Conservation (phyloP, 495 filamentous ascomycete genomes). For the Echria macrotheca region DNA sequence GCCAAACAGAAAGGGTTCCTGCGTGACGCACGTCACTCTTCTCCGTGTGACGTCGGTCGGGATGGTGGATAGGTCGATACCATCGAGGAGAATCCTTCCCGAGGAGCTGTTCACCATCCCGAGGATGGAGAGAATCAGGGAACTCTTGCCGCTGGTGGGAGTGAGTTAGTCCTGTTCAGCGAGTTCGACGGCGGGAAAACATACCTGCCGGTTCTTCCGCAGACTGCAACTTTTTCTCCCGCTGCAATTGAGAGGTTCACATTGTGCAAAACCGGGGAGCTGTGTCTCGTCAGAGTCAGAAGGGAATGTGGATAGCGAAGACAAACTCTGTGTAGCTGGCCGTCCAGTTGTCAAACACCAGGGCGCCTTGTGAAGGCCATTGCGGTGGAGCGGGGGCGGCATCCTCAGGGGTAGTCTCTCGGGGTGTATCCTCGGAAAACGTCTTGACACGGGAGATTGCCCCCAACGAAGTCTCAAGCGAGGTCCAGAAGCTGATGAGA, state of each 20-base stretch:
- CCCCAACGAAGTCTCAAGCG: slow-evolving; percentile 5
- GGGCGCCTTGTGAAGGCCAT: background rate
- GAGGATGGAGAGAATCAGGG: slow-evolving; percentile 2
- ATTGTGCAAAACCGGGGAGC: slow-evolving; percentile 1
- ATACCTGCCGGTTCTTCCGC: slow-evolving; percentile 8
- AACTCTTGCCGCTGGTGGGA: slow-evolving; percentile 2
- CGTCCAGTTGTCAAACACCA: slow-evolving; percentile 7
- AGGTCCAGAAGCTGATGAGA: slow-evolving; percentile 4
- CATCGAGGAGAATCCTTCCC: slow-evolving; percentile 1
- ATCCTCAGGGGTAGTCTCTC: background rate
- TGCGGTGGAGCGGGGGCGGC: background rate
- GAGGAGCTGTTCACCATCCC: slow-evolving; percentile 6
- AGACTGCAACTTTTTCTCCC: slow-evolving; percentile 5
- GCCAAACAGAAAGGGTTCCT: slow-evolving; percentile 7
- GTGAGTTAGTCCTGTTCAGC: background rate
- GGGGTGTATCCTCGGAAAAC: slow-evolving; percentile 5
- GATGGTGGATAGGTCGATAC: slow-evolving; percentile 1
- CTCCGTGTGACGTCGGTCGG: background rate
- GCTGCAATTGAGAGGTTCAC: background rate
- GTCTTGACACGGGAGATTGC: slow-evolving; percentile 6
- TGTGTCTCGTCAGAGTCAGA: background rate
- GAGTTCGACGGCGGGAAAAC: background rate
- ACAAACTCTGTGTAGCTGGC: slow-evolving; percentile 2
- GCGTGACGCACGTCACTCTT: slow-evolving; percentile 4
- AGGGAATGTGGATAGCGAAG: background rate